Percentiles rank a stretch among this genome's conserved stretches.
These are phyloP conservation scores for Microthyrium microscopicum DNA, from an alignment of 2,329 filamentous ascomycete species.

Conservation along the genomic window DNA sequence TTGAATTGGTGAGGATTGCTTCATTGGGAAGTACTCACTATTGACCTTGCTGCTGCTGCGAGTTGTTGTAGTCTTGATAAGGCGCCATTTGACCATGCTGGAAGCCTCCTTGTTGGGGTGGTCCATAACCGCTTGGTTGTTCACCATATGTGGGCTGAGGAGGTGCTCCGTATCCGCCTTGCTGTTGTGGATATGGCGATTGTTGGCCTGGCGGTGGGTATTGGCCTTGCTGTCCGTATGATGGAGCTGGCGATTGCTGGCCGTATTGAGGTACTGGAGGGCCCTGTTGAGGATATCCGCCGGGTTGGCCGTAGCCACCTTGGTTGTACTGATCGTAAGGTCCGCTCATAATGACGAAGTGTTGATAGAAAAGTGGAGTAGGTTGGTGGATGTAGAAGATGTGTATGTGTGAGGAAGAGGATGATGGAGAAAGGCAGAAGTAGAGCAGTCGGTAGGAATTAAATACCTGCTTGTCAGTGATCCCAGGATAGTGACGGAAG, in stretches of 20 bases:
- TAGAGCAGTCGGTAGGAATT: too few relatives aligned
- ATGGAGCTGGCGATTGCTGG: constrained; percentile 3
- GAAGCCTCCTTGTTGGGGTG: constrained; percentile 31
- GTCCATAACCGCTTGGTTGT: constrained; percentile 27
- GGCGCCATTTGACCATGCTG: constrained; percentile 28
- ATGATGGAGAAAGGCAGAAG: too few relatives aligned
- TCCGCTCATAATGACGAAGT: constrained; percentile 29
- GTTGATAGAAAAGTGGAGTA: not conserved
- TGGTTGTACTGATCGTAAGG: constrained; percentile 31
- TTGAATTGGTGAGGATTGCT: constrained; percentile 11
- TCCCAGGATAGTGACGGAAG: too few relatives aligned
- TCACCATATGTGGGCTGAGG: constrained; percentile 10
- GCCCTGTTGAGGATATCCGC: constrained; percentile 15
- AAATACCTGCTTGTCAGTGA: too few relatives aligned
- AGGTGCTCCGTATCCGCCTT: constrained; percentile 16
- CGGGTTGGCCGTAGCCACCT: constrained; percentile 13
- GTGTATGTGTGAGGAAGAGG: too few relatives aligned
- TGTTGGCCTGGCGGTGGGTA: constrained; percentile 14
- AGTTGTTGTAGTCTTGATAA: constrained; percentile 15
- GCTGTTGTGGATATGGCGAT: constrained; percentile 16
- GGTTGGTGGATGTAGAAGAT: not conserved
- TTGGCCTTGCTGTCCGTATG: constrained; percentile 13
- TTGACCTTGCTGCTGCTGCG: constrained; percentile 18
- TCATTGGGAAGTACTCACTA: constrained; percentile 14
- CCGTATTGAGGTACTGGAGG: constrained; percentile 12